Conservation (phyloP, 2,329 filamentous ascomycete genomes). For the Cladosporium phlei region DNA sequence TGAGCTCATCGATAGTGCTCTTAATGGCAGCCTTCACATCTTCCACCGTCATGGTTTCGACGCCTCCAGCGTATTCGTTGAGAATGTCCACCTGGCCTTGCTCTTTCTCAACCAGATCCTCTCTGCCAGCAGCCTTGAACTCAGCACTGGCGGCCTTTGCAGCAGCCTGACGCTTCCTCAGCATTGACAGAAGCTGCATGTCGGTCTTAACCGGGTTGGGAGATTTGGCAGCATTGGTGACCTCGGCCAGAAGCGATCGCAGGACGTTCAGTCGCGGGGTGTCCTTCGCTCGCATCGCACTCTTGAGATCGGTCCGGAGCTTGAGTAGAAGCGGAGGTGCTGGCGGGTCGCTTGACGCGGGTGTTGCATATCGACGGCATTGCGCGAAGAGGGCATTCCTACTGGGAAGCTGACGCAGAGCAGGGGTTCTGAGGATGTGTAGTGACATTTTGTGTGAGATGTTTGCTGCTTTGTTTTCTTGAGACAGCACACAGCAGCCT, state of each 20-base stretch:
- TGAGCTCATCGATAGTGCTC: conserved; percentile 49
- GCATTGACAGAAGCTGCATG: conserved; percentile 61
- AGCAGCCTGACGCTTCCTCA: conserved; percentile 59
- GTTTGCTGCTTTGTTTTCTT: too few species aligned
- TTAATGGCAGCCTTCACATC: conserved; percentile 55
- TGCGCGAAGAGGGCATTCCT: not conserved
- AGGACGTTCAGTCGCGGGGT: conserved; percentile 62
- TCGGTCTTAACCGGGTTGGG: conserved; percentile 64
- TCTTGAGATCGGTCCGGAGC: conserved; percentile 44
- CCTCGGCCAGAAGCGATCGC: conserved; percentile 62
- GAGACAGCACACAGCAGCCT: too few species aligned
- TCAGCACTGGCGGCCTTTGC: conserved; percentile 58
- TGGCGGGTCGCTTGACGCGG: conserved; percentile 20
- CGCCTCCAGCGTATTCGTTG: conserved; percentile 58
- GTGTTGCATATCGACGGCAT: conserved; percentile 13
- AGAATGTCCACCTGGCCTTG: conserved; percentile 60
- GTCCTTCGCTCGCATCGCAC: conserved; percentile 46
- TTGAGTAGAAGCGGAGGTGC: conserved; percentile 41
- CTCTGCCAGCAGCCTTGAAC: conserved; percentile 58
- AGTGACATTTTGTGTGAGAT: conserved; percentile 2
- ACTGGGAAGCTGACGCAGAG: conserved; percentile 1
- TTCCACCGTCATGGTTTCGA: conserved; percentile 55
- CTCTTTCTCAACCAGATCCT: conserved; percentile 69
- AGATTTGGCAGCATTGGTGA: conserved; percentile 73
- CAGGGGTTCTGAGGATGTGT: conserved; percentile 6